These are phyloP conservation scores for Capsicum baccatum DNA, from an alignment of 257 asterid species.

Conservation along the genomic window DNA sequence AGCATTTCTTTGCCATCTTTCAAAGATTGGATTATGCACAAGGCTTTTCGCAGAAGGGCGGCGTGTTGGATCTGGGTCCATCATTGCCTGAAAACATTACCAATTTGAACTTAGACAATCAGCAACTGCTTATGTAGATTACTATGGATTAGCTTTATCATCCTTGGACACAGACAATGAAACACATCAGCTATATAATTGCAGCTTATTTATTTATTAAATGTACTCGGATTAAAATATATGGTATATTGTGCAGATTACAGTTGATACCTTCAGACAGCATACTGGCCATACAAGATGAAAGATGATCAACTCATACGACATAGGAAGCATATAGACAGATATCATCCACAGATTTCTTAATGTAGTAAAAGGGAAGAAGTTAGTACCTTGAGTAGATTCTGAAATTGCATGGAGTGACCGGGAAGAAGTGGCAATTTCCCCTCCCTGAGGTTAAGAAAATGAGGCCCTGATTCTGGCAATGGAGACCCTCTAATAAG, in stretches of 20 bases:
- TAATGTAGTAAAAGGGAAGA: neutral
- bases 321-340: neutral
- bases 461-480: constrained; percentile 76
- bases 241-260: constrained; percentile 1
- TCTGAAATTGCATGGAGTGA: constrained; percentile 89
- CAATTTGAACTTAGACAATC: constrained; percentile 27
- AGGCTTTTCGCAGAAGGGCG: constrained; percentile 83
- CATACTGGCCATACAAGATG: neutral
- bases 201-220: neutral
- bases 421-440: constrained; percentile 94
- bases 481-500: constrained; percentile 75
- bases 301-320: constrained; percentile 7
- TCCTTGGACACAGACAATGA: neutral
- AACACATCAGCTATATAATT: neutral
- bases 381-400: constrained; percentile 71
- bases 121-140: constrained; percentile 24
- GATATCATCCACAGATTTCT: neutral
- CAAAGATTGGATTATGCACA: constrained; percentile 63
- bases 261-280: neutral
- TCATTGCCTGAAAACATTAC: constrained; percentile 61
- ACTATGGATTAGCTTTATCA: neutral
- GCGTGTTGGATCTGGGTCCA: constrained; percentile 80
- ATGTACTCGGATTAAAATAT: neutral
- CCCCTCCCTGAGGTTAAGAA: constrained; percentile 78
- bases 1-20: constrained; percentile 42